A percentile compares a stretch with the other conserved stretches of the same genome.
phyloP scores from a whole-genome alignment of 352 stramenopile genomes.

The Pythium chondricola region DNA sequence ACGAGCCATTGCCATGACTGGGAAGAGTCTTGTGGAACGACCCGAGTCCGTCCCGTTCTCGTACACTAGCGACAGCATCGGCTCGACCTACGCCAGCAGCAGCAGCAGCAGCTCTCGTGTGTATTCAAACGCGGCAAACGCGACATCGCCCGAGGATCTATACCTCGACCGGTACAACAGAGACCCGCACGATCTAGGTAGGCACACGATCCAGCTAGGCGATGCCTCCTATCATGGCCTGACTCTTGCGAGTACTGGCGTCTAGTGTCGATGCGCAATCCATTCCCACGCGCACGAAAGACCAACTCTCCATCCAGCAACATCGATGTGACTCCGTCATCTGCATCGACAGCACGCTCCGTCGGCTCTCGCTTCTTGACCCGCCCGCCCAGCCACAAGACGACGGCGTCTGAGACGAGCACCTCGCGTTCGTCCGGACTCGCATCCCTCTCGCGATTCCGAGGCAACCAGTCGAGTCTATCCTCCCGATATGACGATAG shows the following conservation, averaged over 20 bases:
- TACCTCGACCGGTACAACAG: background rate
- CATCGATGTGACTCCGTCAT: constrained; percentile 22
- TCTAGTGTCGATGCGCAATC: constrained; percentile 28
- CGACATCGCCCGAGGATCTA: background rate
- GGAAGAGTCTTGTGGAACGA: constrained; percentile 8
- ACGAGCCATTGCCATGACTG: constrained; percentile 15
- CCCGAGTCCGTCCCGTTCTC: background rate
- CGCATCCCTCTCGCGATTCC: constrained; percentile 42
- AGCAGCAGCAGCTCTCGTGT: background rate
- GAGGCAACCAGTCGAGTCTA: constrained; percentile 22
- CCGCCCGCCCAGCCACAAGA: constrained; percentile 23
- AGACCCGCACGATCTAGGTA: background rate
- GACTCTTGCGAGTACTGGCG: no score
- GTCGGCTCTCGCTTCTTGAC: constrained; percentile 32
- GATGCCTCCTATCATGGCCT: no score
- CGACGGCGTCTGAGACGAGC: constrained; percentile 17
- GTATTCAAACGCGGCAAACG: background rate
- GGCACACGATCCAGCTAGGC: no score
- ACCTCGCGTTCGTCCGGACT: constrained; percentile 25
- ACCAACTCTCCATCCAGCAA: constrained; percentile 10
- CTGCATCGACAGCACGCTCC: constrained; percentile 10
- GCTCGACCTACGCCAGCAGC: background rate
- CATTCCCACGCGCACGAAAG: constrained; percentile 35
- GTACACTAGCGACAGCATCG: background rate
- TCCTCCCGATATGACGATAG: constrained; percentile 14